Evolutionary conservation across 1,139 yeast genomes (phyloP), one percentile per base, ranked within the genome.

Genomic region (Komagataea norvegica): DNA sequence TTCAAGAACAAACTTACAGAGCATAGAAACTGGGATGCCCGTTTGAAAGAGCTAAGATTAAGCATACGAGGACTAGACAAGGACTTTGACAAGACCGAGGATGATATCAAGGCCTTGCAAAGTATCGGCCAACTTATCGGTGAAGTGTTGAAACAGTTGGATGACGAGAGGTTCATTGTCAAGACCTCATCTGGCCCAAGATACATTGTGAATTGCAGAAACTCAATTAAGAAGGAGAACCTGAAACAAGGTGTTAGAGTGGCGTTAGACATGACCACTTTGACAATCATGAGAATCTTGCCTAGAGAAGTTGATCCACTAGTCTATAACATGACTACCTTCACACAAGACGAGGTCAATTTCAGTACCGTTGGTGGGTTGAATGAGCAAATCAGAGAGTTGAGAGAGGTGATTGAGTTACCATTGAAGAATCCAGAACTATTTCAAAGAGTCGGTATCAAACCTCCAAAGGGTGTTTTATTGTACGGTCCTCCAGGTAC

Each of bases 401-500:
- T 93, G 51, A 79, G 98, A 61, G 99, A 93, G 65, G 98, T 91
- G 41, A 93, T 93, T 59, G 99, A 93, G 64, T 71, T 93, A 56
- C 99, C 99, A 3, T 73, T 93, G 56, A 93, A 91, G 63, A 91
- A 93, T 60, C 99, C 99, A 2, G 99, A 93, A 64, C 74, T 93
- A 52, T 93, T 93, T 62, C 72, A 84, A 46, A 79, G 98, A 60
- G 96, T 93, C 19, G 99, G 99, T 35, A 93, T 93, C 62, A 87
- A 88, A 58, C 95, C 97, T 15, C 98, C 99, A 40, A 93, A 91
- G 65, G 99, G 98, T 59, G 98, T 93, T 13, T 69, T 93, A 48
- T 70, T 93, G 42, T 93, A 93, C 57, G 99, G 98, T 3, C 98
- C 98, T n/a, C 98, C 98, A 20, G 98, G 98, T 55, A 91, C 98